phyloP scores from a whole-genome alignment of 352 stramenopile genomes.

The Globisporangium cystogenes region DNA sequence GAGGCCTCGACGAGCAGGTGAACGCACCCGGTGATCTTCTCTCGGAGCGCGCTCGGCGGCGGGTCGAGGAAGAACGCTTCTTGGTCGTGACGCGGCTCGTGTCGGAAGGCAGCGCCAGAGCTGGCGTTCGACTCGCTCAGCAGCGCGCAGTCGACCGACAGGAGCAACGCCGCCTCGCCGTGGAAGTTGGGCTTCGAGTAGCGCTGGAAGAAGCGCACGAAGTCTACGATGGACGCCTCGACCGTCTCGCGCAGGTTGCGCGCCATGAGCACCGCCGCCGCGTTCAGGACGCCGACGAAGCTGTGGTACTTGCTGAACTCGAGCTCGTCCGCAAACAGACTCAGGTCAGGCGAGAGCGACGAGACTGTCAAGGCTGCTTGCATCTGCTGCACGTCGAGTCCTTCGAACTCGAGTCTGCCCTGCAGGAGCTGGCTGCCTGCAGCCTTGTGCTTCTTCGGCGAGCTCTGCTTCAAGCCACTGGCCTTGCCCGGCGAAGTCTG shows the following conservation, averaged over 20 bases:
- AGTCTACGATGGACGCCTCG: conserved; percentile 72
- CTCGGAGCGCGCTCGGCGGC: conserved; percentile 36
- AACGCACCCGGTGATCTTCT: conserved; percentile 63
- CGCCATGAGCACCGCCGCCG: conserved; percentile 87
- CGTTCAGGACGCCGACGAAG: conserved; percentile 73
- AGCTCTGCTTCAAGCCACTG: neutral
- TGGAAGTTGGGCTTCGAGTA: conserved; percentile 50
- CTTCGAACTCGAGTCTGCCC: conserved; percentile 53
- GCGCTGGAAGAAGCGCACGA: conserved; percentile 72
- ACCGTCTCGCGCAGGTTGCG: conserved; percentile 82
- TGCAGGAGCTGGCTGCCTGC: conserved; percentile 29
- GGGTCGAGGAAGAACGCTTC: conserved; percentile 64
- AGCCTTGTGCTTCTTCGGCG: conserved; percentile 17
- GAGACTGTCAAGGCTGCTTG: neutral
- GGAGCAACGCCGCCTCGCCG: conserved; percentile 52
- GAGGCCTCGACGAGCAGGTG: conserved; percentile 73
- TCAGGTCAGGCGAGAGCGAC: conserved; percentile 4
- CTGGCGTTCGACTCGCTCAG: conserved; percentile 6
- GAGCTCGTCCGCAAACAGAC: conserved; percentile 22
- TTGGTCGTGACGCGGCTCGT: conserved; percentile 10
- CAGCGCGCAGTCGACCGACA: conserved; percentile 46
- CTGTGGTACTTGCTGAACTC: conserved; percentile 40
- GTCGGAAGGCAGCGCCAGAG: conserved; percentile 7
- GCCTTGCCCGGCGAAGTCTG: conserved; percentile 3
- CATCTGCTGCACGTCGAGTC: conserved; percentile 4